Base-by-base conservation (phyloP, 495 filamentous ascomycete genomes). In the Massariosphaeria phaeospora region DNA sequence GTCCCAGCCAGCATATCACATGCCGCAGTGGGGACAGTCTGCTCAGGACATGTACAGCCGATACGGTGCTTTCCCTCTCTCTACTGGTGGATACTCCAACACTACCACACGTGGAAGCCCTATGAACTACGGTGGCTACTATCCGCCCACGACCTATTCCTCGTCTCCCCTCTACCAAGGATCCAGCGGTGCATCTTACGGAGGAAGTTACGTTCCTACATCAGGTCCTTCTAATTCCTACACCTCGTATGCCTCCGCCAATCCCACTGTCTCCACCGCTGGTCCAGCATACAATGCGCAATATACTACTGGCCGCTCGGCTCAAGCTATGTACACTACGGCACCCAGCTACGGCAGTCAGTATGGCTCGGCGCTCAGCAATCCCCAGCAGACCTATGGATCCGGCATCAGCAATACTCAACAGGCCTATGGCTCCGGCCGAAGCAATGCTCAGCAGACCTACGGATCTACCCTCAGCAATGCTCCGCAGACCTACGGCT, bases 61-160 rank as follows among this genome's bases (percentile, higher is more conserved):
- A 3, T 52, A 47, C 18, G 26, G 27, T 33, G 2, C 44, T 10
- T 48, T 30, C 18, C 35, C 44, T 8, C 20, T 55, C 18, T 10
- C 33, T 17, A 13, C 29, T 15, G 44, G 34, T 23, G 56, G 40
- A 2, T 59, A 53, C 23, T 41, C 56, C 8, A 42, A 43, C 18
- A 25, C 17, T 11, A 48, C 53, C 3, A 45, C 42, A 0, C 42
- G 36, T 21, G 54, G 54, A 3, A 50, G 38, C n/a, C 54, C 54
- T 5, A 45, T 57, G 36, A 45, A 38, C 38, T 57, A 44, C 40
- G 47, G 47, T 1, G 47, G 4, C 9, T 59, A 40, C n/a, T 61
- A 56, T 23, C 51, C 58, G 1, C 52, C 58, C 3, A 39, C 49
- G 18, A 59, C 56, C 2, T 53, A 48, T 26, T 40, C 49, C 1